Conservation (phyloP, 225 moss, liverwort and hornwort species). For the Ulota crispa region DNA sequence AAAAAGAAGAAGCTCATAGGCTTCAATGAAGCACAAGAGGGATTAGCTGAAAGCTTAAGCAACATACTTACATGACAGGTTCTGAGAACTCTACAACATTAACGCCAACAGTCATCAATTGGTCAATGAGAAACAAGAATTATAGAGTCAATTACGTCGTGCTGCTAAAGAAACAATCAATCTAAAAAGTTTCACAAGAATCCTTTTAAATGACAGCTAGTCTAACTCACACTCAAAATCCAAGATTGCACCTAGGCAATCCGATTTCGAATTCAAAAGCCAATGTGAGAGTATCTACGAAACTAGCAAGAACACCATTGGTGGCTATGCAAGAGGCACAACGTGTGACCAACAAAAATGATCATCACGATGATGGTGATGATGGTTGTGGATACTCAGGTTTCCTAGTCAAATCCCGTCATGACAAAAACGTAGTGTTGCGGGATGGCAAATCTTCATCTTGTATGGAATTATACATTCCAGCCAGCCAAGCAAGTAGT, state of each 20-base stretch:
- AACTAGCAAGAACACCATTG: not conserved
- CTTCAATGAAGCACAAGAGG: not conserved
- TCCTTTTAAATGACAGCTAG: not conserved
- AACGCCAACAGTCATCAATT: not conserved
- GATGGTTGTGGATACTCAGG: no score
- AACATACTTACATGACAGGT: not conserved
- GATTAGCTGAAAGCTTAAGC: not conserved
- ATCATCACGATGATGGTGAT: no score
- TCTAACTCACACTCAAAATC: not conserved
- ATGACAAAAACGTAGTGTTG: not conserved
- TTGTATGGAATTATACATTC: not conserved
- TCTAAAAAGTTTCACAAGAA: not conserved
- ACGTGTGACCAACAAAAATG: no score
- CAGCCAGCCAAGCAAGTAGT: not conserved
- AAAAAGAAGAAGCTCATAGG: not conserved
- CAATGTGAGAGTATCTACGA: not conserved
- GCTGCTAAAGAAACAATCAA: not conserved
- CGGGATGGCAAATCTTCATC: not conserved
- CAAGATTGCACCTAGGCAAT: not conserved
- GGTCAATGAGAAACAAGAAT: not conserved
- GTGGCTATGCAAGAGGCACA: conserved; percentile 19
- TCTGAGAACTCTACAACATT: not conserved
- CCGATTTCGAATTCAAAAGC: not conserved
- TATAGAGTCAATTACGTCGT: not conserved
- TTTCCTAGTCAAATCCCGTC: no score